These are phyloP conservation scores for Penicillium brasilianum DNA, from an alignment of 2,329 filamentous ascomycete genomes.

Conservation along the genomic window DNA sequence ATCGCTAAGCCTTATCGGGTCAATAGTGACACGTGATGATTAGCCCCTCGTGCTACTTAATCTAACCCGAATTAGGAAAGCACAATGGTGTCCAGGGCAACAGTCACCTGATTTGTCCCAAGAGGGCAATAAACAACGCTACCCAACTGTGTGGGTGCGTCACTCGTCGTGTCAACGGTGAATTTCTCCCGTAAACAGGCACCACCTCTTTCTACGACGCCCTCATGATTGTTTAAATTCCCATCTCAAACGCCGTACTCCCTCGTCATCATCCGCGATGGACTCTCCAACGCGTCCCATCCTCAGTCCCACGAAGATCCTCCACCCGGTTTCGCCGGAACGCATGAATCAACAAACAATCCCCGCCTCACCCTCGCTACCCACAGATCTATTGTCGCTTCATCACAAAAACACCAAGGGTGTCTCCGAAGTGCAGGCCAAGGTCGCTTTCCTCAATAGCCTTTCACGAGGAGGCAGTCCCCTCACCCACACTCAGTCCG, in stretches of 20 bases:
- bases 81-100: conserved; percentile 36
- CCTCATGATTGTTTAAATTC: conserved; percentile 27
- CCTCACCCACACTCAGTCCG: conserved; percentile 32
- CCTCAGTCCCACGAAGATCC: conserved; percentile 42
- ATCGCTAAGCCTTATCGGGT: conserved; percentile 14
- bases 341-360: conserved; percentile 55
- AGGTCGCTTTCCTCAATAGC: conserved; percentile 55
- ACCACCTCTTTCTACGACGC: conserved; percentile 17
- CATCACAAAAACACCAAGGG: conserved; percentile 45
- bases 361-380: conserved; percentile 47
- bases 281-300: conserved; percentile 42
- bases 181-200: conserved; percentile 24
- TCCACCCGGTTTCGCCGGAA: conserved; percentile 54
- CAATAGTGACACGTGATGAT: conserved; percentile 28
- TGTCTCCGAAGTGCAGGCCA: conserved; percentile 53
- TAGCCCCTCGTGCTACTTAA: neutral
- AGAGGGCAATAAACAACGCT: conserved; percentile 37
- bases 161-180: conserved; percentile 32
- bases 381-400: conserved; percentile 41
- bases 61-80: conserved; percentile 13
- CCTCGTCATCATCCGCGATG: conserved; percentile 34
- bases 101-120: conserved; percentile 36
- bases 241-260: conserved; percentile 4
- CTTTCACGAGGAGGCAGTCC: conserved; percentile 46
- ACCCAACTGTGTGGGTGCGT: conserved; percentile 35